phyloP scores from a whole-genome alignment of 345 rosid species.

The Rhizophora mangle region DNA sequence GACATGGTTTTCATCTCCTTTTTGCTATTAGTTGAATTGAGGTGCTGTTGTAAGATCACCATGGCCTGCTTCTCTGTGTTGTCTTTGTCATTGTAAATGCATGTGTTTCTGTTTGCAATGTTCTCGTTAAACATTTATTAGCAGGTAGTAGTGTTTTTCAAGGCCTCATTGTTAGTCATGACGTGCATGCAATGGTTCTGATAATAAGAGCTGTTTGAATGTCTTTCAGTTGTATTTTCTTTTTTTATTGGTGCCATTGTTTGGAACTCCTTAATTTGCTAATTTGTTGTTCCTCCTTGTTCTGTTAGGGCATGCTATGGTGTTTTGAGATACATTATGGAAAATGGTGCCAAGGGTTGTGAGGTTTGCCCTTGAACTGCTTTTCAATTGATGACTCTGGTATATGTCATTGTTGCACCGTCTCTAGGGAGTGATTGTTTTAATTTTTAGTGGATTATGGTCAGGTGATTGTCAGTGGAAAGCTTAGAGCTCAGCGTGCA shows the following conservation, averaged over 20 bases:
- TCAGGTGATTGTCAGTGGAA: slow-evolving; percentile 92
- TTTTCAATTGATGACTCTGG: background rate
- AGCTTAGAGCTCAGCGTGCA: slow-evolving; percentile 85
- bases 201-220: background rate
- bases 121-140: no score
- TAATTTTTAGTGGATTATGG: background rate
- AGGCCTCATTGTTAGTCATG: no score
- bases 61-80: no score
- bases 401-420: no score
- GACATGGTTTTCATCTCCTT: background rate
- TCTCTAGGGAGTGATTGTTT: background rate
- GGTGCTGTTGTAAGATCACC: no score
- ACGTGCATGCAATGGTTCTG: no score
- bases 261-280: no score
- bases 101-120: no score
- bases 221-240: background rate
- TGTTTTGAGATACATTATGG: slow-evolving; percentile 80
- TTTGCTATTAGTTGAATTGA: no score
- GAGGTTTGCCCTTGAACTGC: slow-evolving; percentile 41
- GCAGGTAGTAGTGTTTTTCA: no score
- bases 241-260: background rate
- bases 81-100: no score
- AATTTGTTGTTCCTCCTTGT: background rate
- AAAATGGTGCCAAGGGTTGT: slow-evolving; percentile 88
- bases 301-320: slow-evolving; percentile 77